A percentile compares a stretch with the other conserved stretches of the same genome.
Conservation (phyloP, 73 alveolate species). For the Paramecium tetraurelia region DNA sequence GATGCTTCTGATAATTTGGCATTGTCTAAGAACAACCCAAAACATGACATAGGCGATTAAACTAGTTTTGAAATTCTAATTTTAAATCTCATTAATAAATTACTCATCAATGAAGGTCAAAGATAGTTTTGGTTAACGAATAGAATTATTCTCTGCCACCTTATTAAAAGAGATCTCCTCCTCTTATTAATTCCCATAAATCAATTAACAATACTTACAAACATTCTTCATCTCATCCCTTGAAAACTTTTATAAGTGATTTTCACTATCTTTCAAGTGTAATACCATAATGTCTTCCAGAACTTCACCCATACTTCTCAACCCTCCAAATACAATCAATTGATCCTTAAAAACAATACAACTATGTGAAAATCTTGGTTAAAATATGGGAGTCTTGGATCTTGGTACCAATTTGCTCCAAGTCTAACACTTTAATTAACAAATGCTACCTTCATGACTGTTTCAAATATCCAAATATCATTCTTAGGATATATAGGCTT, state of each 20-base stretch:
- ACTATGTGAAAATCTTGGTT: constrained; percentile 46
- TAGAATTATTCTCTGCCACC: neutral
- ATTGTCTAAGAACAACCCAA: constrained; percentile 26
- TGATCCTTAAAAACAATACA: constrained; percentile 57
- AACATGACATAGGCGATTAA: neutral
- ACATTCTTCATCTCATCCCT: constrained; percentile 51
- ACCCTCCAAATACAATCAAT: constrained; percentile 57
- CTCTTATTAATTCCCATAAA: constrained; percentile 5
- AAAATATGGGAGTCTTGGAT: neutral
- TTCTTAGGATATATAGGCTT: constrained; percentile 39
- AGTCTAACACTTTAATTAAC: neutral
- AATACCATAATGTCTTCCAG: constrained; percentile 62
- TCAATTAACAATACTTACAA: constrained; percentile 35
- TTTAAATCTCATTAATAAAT: neutral
- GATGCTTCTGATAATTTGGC: neutral
- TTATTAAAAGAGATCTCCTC: neutral
- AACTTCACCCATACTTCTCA: constrained; percentile 26
- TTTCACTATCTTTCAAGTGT: constrained; percentile 60
- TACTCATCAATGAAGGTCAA: constrained; percentile 23
- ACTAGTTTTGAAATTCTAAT: neutral
- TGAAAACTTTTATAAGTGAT: constrained; percentile 43
- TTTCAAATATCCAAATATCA: constrained; percentile 64
- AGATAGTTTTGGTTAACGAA: neutral
- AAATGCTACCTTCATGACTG: constrained; percentile 36
- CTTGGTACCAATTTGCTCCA: constrained; percentile 36